Base-by-base conservation (phyloP, 306 rosid species). In the Malus fusca region DNA sequence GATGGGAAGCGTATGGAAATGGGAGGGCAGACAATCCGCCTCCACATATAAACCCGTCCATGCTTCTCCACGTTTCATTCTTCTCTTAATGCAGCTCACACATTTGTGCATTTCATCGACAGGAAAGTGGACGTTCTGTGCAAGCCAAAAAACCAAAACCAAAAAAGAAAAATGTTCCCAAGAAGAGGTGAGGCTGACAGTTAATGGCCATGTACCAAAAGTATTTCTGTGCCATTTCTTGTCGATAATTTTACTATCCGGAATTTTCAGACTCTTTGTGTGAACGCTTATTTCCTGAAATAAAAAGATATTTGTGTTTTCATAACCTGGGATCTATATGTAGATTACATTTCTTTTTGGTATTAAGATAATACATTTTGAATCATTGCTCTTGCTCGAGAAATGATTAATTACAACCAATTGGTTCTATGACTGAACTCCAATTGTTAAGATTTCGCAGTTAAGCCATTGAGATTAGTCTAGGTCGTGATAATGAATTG, bases 91-190 rank as follows among this genome's bases (percentile, higher is more conserved):
- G 51, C 64, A 30, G 17, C 74, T 59, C 68, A 40, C 71, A 15
- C 73, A 67, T 69, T 85, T 65, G 56, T 77, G 25, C 18, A 13
- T 80, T 61, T 69, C 15, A 58, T 56, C 78, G 78, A 64, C 90
- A 93, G 98, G 98, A 93, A 44, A 81, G 55, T 82, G 97, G 94
- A 48, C 82, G 83, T 73, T 55, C 67, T 60, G 89, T 37, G 78
- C 88, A 85, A 74, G 80, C 87, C 28, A 89, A 75, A 80, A 87
- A 81, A 55, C 40, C 53, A 83, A 88, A 51, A 3, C 56, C n/a
- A 51, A 69, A n/a, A 55, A 72, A 13, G 60, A 53, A 72, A 55
- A 31, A 52, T 35, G 4, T 82, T 42, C 30, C 81, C 77, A 88
- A 82, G 81, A 88, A 83, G 86, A 66, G 77, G 75, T 79, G 75